phyloP scores from a whole-genome alignment of 768 basidiomycete species.

The Phlegmacium glaucopus region DNA sequence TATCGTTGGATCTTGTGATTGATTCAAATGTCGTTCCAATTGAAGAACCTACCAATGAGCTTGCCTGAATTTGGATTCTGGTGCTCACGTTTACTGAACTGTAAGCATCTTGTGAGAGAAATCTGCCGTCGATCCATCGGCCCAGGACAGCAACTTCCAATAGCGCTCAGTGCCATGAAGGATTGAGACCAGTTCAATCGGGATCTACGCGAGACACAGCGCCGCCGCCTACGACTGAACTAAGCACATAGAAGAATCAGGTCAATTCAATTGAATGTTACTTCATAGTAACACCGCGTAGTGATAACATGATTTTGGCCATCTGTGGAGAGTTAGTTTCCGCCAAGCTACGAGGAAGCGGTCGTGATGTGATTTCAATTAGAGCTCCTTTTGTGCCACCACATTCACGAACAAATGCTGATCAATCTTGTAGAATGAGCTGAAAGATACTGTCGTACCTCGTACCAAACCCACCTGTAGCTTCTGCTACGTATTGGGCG shows the following conservation, averaged over 20 bases:
- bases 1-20: too few relatives aligned
- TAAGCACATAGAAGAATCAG: constrained; percentile 11
- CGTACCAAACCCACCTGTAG: constrained; percentile 15
- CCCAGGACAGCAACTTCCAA: constrained; percentile 27
- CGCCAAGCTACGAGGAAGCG: constrained; percentile 28
- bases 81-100: too few relatives aligned
- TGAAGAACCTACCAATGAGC: too few relatives aligned
- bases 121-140: constrained; percentile 21
- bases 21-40: too few relatives aligned
- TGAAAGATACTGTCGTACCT: constrained; percentile 10
- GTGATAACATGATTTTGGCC: constrained; percentile 18
- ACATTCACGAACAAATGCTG: not conserved
- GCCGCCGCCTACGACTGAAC: constrained; percentile 43
- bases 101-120: too few relatives aligned
- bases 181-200: constrained; percentile 39
- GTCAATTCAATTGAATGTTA: constrained; percentile 13
- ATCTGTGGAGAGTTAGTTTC: constrained; percentile 20
- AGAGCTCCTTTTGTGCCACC: constrained; percentile 13
- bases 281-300: constrained; percentile 19
- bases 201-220: constrained; percentile 34
- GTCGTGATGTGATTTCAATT: constrained; percentile 29
- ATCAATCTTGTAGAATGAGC: constrained; percentile 25
- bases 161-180: constrained; percentile 44
- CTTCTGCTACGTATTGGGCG: constrained; percentile 22
- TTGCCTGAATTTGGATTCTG: too few relatives aligned